Evolutionary conservation across 495 filamentous ascomycete species (phyloP).

Genomic region (Aspergillus avenaceus): DNA sequence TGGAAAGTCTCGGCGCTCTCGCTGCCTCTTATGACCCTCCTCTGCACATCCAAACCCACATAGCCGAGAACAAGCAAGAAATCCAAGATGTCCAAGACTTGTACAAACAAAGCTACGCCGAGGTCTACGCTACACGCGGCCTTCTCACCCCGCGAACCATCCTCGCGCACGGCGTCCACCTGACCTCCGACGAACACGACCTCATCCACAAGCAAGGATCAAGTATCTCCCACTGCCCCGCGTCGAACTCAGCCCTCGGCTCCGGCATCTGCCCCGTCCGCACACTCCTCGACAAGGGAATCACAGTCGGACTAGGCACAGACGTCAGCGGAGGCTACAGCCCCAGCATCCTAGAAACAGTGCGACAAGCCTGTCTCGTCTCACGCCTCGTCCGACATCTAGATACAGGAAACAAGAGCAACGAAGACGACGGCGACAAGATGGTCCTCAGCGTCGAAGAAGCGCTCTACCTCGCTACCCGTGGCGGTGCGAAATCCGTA

Average conservation of each 20-base stretch:
- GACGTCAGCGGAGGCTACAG: slow-evolving; percentile 87
- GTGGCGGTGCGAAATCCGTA: slow-evolving; percentile 69
- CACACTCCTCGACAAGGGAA: slow-evolving; percentile 63
- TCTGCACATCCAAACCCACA: slow-evolving; percentile 82
- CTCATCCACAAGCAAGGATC: slow-evolving; percentile 56
- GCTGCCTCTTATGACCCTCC: slow-evolving; percentile 50
- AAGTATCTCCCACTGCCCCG: slow-evolving; percentile 82
- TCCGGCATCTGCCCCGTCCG: slow-evolving; percentile 71
- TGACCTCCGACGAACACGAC: slow-evolving; percentile 57
- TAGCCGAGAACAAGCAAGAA: slow-evolving; percentile 79
- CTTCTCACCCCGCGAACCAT: slow-evolving; percentile 72
- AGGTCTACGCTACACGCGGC: slow-evolving; percentile 70
- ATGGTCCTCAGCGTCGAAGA: slow-evolving; percentile 76
- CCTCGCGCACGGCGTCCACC: slow-evolving; percentile 81
- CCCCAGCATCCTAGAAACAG: slow-evolving; percentile 72
- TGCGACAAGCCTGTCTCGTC: slow-evolving; percentile 71
- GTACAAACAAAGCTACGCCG: slow-evolving; percentile 61
- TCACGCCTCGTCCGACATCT: slow-evolving; percentile 46
- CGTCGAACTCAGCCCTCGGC: slow-evolving; percentile 74
- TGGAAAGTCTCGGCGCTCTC: slow-evolving; percentile 60
- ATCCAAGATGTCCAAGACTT: slow-evolving; percentile 60
- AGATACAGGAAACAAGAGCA: slow-evolving; percentile 4
- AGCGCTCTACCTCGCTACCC: slow-evolving; percentile 69
- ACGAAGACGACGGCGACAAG: slow-evolving; percentile 19
- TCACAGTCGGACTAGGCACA: slow-evolving; percentile 81